A percentile compares a stretch with the other conserved stretches of the same genome.
Conservation (phyloP, 345 rosid species). For the Rhodamnia rubescens region DNA sequence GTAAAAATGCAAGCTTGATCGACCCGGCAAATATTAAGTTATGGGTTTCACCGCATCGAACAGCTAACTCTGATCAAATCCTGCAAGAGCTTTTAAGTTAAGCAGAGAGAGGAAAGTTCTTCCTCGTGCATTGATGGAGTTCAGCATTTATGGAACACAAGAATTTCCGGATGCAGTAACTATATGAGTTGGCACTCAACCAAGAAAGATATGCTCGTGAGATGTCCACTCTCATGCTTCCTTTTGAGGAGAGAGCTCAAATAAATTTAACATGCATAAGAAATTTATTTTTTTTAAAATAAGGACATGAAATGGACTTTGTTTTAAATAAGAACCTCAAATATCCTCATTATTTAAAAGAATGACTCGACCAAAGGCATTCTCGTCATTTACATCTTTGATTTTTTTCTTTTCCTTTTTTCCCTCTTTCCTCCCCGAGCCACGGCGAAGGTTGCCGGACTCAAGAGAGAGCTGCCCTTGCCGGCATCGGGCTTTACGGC, state of each 20-base stretch:
- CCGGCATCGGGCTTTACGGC: no score
- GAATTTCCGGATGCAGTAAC: not conserved
- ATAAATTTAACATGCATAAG: not conserved
- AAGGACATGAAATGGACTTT: no score
- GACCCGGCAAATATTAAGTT: not conserved
- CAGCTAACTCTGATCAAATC: not conserved
- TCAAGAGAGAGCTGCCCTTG: no score
- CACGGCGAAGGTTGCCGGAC: no score
- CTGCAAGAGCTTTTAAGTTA: not conserved
- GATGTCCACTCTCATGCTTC: not conserved
- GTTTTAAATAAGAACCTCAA: no score
- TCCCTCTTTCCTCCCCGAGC: no score
- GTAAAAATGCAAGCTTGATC: not conserved
- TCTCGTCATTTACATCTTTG: no score
- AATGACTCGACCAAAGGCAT: no score
- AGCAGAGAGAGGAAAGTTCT: not conserved
- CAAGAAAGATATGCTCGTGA: not conserved
- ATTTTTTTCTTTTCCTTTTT: no score
- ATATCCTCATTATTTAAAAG: no score
- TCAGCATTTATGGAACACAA: not conserved
- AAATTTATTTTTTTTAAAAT: no score
- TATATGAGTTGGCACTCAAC: not conserved
- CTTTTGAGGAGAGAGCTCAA: not conserved
- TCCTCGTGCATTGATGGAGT: not conserved
- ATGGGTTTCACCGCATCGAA: not conserved